A percentile compares a stretch with the other conserved stretches of the same genome.
These are phyloP conservation scores for Fusarium beomiforme DNA, from an alignment of 2,329 filamentous ascomycete genomes.

Conservation along the genomic window DNA sequence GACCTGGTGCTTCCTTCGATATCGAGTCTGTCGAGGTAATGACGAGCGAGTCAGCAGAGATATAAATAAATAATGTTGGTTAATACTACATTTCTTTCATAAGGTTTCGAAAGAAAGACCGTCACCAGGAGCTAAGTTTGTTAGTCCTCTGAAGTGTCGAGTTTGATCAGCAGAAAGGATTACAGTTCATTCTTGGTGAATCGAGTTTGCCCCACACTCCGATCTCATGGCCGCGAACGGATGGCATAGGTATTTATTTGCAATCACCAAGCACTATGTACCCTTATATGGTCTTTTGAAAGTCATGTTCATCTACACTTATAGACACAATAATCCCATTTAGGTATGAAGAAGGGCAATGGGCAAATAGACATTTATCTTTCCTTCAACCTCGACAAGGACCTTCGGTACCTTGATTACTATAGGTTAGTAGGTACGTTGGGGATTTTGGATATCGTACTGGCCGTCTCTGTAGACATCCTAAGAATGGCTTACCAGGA, in stretches of 20 bases:
- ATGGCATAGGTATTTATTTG: not conserved
- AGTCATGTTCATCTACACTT: not conserved
- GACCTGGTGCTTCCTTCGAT: not conserved
- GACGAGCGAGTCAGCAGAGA: too few species aligned
- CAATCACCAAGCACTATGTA: not conserved
- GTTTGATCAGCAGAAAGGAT: not conserved
- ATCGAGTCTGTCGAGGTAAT: not conserved
- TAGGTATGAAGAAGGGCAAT: not conserved
- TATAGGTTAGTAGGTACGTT: too few species aligned
- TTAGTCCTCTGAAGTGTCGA: not conserved
- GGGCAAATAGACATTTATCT: not conserved
- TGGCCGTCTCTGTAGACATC: conserved; percentile 31
- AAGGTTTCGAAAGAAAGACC: not conserved
- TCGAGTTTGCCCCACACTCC: conserved; percentile 17
- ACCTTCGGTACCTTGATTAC: not conserved
- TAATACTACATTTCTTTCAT: not conserved
- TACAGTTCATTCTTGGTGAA: not conserved
- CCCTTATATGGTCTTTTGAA: not conserved
- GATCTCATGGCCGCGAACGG: not conserved
- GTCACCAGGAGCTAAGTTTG: not conserved
- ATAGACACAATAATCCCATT: not conserved
- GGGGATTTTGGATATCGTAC: not conserved
- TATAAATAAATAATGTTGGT: not conserved
- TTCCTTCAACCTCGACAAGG: not conserved
- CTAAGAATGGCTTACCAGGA: not conserved